Evolutionary conservation across 2,329 filamentous ascomycete genomes (phyloP), one percentile per base, ranked within the genome.

Genomic region (Sporothrix brunneoviolacea): DNA sequence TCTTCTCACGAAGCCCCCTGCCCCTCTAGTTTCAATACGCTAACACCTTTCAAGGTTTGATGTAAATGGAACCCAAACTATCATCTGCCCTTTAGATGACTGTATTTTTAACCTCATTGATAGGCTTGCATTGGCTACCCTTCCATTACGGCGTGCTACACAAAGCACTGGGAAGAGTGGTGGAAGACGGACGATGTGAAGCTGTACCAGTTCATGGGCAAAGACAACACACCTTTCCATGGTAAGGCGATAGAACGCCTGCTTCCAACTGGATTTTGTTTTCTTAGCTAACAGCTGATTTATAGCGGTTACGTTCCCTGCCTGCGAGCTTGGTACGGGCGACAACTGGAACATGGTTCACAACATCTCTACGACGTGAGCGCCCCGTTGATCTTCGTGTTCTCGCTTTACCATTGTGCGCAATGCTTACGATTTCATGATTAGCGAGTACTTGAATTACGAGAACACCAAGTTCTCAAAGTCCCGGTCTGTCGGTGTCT

Each of bases 141-240:
- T n/a, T 95, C 89, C 2, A 96, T 96, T 59, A 95, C 91, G 2
- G 88, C 88, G 57, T 90, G 82, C 60, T 95, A 95, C 67, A 95
- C 90, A 5, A 74, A 80, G 49, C 64, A 67, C 13, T 96, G 91
- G 91, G 83, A 95, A 71, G 79, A 88, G 63, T 96, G 91, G 91
- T 96, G 91, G 91, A 83, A 86, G 63, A 86, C 94, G 0, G 84
- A 95, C 39, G 77, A 95, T 30, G 90, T 96, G 42, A 80, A 85
- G 63, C 79, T 96, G 12, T 95, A 93, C 68, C 91, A 96, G 70
- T 94, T 96, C 75, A 88, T 95, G 81, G 91, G 91, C 70, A 96
- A 95, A 67, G 87, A 91, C 66, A 91, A 91, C 58, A 86, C 73
- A 16, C 70, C 70, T 53, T 93, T 91, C 74, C 90, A 95, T 71